A percentile compares a stretch with the other conserved stretches of the same genome.
Conservation (phyloP, 2,329 filamentous ascomycete species). For the Nemania diffusa region DNA sequence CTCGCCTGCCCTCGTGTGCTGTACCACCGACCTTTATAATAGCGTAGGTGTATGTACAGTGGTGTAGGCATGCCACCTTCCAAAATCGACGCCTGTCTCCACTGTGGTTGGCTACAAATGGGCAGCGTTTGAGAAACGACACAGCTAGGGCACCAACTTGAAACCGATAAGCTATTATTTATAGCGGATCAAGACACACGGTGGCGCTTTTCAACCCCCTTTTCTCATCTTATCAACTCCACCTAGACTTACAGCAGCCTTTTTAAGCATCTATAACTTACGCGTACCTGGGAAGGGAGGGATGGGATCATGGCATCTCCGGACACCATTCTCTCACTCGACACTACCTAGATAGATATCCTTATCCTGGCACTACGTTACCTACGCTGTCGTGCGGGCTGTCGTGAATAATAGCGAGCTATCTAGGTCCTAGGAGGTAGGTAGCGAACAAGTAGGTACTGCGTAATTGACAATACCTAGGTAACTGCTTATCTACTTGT, state of each 20-base stretch:
- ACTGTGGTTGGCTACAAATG: conserved; percentile 4
- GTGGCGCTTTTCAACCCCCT: conserved; percentile 14
- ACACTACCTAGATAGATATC: no score
- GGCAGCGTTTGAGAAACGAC: conserved; percentile 10
- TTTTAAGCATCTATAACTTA: conserved; percentile 17
- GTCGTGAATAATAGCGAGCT: neutral
- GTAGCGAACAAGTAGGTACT: neutral
- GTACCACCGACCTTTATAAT: neutral
- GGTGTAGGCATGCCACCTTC: conserved; percentile 22
- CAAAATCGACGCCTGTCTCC: conserved; percentile 9
- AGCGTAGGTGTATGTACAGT: neutral
- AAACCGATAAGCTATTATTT: conserved; percentile 27
- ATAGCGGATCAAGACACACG: conserved; percentile 12
- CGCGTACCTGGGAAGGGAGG: neutral
- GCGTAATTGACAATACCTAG: neutral
- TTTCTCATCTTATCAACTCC: conserved; percentile 22
- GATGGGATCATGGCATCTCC: neutral
- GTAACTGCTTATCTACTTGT: no score
- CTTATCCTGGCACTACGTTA: neutral
- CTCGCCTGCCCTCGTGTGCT: neutral
- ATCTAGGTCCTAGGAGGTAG: neutral
- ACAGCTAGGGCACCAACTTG: conserved; percentile 12
- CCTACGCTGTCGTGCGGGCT: neutral
- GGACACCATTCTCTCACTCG: neutral
- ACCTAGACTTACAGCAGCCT: conserved; percentile 25